A percentile compares a stretch with the other conserved stretches of the same genome.
These are phyloP conservation scores for Cyclotella baltica DNA, from an alignment of 108 stramenopile species.

Conservation along the genomic window DNA sequence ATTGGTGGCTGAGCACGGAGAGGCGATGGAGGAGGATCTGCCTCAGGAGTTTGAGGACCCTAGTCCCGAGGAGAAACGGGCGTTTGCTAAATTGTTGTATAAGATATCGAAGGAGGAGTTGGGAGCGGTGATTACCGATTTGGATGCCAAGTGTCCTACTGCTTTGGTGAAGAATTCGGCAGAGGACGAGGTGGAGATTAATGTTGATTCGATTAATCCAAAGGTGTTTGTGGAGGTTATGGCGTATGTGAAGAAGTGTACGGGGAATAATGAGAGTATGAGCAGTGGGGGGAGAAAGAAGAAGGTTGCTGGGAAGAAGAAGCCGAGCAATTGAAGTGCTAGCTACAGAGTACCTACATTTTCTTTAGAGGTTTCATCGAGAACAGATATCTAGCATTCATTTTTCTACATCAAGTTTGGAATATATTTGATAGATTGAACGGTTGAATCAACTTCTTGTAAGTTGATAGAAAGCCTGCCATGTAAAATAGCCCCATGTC, in stretches of 20 bases:
- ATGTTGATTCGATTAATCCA: slow-evolving; percentile 90
- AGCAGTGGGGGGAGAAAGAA: slow-evolving; percentile 62
- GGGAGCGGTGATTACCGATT: slow-evolving; percentile 85
- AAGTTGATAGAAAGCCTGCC: too few relatives aligned
- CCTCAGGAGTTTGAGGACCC: slow-evolving; percentile 43
- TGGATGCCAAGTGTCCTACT: slow-evolving; percentile 90
- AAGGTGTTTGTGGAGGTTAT: slow-evolving; percentile 82
- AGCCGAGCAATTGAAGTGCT: not conserved
- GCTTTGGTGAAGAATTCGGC: slow-evolving; percentile 84
- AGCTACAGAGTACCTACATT: not conserved
- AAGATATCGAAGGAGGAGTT: slow-evolving; percentile 92
- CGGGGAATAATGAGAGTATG: slow-evolving; percentile 32
- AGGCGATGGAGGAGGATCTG: slow-evolving; percentile 1
- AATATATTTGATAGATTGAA: too few relatives aligned
- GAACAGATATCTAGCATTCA: too few relatives aligned
- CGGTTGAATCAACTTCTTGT: too few relatives aligned
- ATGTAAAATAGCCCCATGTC: too few relatives aligned
- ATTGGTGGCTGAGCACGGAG: slow-evolving; percentile 39
- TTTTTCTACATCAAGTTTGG: too few relatives aligned
- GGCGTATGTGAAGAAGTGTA: slow-evolving; percentile 52
- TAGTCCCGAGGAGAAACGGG: slow-evolving; percentile 83
- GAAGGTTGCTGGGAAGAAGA: slow-evolving; percentile 28
- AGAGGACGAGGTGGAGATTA: slow-evolving; percentile 94
- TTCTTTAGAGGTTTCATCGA: too few relatives aligned
- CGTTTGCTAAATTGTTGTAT: slow-evolving; percentile 87